Evolutionary conservation across 1,139 yeast species (phyloP).

Genomic region (Lodderomyces oxycetoniae): DNA sequence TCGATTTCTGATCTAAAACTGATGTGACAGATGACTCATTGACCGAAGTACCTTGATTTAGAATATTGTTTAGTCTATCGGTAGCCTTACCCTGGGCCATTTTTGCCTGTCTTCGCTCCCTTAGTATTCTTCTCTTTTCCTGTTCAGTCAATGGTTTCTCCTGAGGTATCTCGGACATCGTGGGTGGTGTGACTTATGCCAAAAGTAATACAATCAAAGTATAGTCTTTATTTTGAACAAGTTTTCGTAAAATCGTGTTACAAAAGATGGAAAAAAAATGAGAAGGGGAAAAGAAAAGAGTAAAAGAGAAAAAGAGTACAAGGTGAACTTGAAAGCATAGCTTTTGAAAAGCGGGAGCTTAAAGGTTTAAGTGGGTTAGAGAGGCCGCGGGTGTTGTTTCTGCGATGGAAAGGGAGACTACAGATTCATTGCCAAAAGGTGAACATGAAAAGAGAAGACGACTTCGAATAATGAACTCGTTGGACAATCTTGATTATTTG

Average conservation of each 20-base stretch:
- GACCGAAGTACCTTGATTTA: conserved; percentile 40
- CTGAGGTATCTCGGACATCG: conserved; percentile 13
- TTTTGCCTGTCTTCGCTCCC: conserved; percentile 71
- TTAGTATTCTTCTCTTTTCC: conserved; percentile 55
- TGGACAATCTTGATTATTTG: conserved; percentile 42
- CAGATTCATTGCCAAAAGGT: conserved; percentile 15
- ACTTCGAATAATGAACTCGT: conserved; percentile 36
- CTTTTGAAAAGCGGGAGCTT: not conserved
- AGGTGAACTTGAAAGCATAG: conserved; percentile 1
- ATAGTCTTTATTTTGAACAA: no score
- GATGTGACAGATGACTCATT: conserved; percentile 29
- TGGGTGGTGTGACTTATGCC: no score
- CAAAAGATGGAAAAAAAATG: not conserved
- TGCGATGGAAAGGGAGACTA: no score
- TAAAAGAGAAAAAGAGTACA: not conserved
- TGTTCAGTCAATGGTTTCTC: conserved; percentile 41
- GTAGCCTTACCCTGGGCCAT: conserved; percentile 56
- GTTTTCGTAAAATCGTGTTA: no score
- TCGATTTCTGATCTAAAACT: conserved; percentile 28
- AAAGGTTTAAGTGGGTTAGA: not conserved
- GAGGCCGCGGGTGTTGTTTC: no score
- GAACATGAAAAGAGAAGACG: conserved; percentile 39
- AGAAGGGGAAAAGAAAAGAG: conserved; percentile 1
- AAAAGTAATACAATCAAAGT: no score
- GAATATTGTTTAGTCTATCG: conserved; percentile 47